Evolutionary conservation across 768 basidiomycete genomes (phyloP), one percentile per base, ranked within the genome.

Genomic region (Trametes cinnabarina): DNA sequence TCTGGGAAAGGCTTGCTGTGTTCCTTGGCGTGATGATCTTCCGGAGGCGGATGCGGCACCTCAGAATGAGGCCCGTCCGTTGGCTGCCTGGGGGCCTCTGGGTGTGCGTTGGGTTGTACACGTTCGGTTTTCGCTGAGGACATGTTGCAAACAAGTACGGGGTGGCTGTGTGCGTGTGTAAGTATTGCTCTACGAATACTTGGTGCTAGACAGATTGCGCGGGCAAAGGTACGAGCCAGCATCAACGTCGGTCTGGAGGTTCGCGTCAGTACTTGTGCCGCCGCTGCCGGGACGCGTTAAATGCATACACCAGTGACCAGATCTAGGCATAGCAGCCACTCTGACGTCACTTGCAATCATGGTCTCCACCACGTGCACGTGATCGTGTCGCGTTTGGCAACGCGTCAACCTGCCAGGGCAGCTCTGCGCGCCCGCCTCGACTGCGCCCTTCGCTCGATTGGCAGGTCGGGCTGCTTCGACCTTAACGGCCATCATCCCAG

Each of bases 41-140:
- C 65, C 1, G 65, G 66, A 2, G 65, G 69, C 2, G 66, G 68
- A 30, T 65, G 65, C 0, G 66, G 66, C 10, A 63, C 64, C 34
- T 47, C 40, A 1, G 63, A 65, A 26, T 65, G 62, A n/a, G 55
- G 34, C 6, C 58, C 65, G 35, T 63, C 47, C 3, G 49, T n/a
- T 15, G 50, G 43, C 32, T 48, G 52, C 4, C 52, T 28, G 7
- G 51, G 49, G 7, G 61, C 52, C 1, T 61, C 58, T 4, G 63
- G 63, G 42, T 68, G 65, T 23, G 50, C 63, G 53, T 68, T 63
- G 12, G 62, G 28, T 40, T 63, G 53, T 14, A 66, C 58, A 30
- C 39, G 25, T 3, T 23, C 32, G 43, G 52, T 35, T 4, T 25
- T 32, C 30, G 30, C 41, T 2, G 49, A 50, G 23, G 44, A 46